phyloP scores from a whole-genome alignment of 2,329 filamentous ascomycete genomes.

The Alternaria arbusti region DNA sequence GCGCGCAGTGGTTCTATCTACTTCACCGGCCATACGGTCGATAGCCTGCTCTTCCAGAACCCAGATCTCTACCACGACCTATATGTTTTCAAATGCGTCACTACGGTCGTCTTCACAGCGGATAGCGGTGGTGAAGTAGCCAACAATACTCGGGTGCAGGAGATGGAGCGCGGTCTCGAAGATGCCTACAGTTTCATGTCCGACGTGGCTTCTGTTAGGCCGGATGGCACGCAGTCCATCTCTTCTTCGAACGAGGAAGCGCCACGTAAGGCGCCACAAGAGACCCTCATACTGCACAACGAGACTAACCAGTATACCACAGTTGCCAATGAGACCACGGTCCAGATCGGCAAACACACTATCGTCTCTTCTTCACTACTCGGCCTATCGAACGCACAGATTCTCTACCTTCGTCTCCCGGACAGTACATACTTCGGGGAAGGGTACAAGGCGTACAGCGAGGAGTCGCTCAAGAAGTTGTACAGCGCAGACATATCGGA shows the following conservation, averaged over 20 bases:
- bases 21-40: conserved; percentile 35
- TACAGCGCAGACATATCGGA: conserved; percentile 24
- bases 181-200: conserved; percentile 32
- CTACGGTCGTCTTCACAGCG: conserved; percentile 32
- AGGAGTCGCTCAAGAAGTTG: conserved; percentile 28
- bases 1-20: conserved; percentile 35
- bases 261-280: neutral
- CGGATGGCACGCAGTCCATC: neutral
- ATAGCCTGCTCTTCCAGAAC: conserved; percentile 36
- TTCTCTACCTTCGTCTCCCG: conserved; percentile 37
- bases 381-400: conserved; percentile 24
- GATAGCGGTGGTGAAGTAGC: conserved; percentile 26
- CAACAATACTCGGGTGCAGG: conserved; percentile 21
- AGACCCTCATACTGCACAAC: neutral
- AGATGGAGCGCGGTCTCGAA: conserved; percentile 32
- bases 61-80: conserved; percentile 39
- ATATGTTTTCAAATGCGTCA: conserved; percentile 35
- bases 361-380: conserved; percentile 19
- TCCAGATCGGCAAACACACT: conserved; percentile 11
- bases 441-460: conserved; percentile 19
- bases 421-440: conserved; percentile 27
- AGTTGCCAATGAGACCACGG: conserved; percentile 9
- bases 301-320: neutral
- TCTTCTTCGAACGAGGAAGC: neutral
- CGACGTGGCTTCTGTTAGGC: neutral